phyloP scores from a whole-genome alignment of 331 rosid species.

The Rosa hybrid region DNA sequence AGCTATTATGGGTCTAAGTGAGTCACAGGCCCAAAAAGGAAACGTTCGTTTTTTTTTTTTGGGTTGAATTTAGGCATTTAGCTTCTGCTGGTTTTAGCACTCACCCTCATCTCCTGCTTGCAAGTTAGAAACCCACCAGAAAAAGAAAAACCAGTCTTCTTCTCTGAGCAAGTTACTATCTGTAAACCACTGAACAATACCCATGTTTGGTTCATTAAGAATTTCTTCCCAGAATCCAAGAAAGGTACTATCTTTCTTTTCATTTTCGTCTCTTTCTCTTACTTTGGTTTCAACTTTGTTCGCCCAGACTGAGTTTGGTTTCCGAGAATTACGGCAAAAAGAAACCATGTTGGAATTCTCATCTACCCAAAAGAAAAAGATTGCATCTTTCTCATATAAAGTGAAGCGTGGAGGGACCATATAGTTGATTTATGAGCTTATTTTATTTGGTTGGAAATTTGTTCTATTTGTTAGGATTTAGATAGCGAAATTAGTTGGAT shows the following conservation, averaged over 20 bases:
- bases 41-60: not conserved
- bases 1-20: not conserved
- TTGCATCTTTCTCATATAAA: not conserved
- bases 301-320: not conserved
- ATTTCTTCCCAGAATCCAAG: conserved; percentile 25
- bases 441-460: not conserved
- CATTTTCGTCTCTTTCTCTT: not conserved
- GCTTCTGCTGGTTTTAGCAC: not conserved
- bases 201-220: conserved; percentile 29
- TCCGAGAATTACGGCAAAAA: not conserved
- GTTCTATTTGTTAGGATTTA: not conserved
- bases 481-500: not conserved
- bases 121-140: not conserved
- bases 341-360: not conserved
- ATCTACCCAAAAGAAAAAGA: not conserved
- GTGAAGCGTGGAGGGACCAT: not conserved
- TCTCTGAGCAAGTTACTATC: conserved; percentile 1
- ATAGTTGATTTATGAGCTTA: not conserved
- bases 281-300: not conserved
- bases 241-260: conserved; percentile 17
- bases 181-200: not conserved
- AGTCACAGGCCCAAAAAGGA: not conserved
- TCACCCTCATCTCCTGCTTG: conserved; percentile 5
- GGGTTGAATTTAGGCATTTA: not conserved
- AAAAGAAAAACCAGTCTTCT: not conserved